Percentiles rank a stretch among this genome's conserved stretches.
Evolutionary conservation across 176 grass and related monocot genomes (phyloP).

Genomic region (Melocanna baccifera): DNA sequence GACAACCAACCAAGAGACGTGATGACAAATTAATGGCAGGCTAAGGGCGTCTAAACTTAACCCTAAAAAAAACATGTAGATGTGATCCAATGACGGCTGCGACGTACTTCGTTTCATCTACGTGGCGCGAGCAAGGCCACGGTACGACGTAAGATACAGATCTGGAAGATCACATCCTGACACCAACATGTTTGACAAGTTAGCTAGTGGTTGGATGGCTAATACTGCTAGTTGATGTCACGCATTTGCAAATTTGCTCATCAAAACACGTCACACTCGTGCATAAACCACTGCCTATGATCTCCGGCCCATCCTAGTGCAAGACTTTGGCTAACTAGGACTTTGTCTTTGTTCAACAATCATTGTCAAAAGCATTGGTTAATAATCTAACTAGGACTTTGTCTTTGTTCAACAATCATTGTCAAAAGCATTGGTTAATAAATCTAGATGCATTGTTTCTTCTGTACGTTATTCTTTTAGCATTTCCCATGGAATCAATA

Average conservation of each 20-base stretch:
- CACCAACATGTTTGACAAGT: conserved; percentile 36
- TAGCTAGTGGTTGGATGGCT: conserved; percentile 12
- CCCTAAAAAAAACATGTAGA: neutral
- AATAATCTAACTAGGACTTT: too few relatives aligned
- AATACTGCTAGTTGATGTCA: neutral
- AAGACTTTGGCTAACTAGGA: conserved; percentile 16
- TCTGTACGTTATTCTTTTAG: neutral
- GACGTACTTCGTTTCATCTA: neutral
- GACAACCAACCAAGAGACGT: conserved; percentile 16
- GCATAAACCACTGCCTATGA: neutral
- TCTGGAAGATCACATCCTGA: conserved; percentile 30
- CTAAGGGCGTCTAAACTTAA: neutral
- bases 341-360: conserved; percentile 9
- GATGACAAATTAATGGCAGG: conserved; percentile 1
- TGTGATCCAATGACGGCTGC: conserved; percentile 13
- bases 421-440: neutral
- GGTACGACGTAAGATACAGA: conserved; percentile 25
- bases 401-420: conserved; percentile 10
- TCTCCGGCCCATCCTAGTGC: neutral
- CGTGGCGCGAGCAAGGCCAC: conserved; percentile 36
- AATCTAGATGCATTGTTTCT: neutral
- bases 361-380: neutral
- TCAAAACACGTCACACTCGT: conserved; percentile 1
- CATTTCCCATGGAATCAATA: neutral
- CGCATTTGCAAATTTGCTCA: neutral